Percentiles rank a stretch among this genome's conserved stretches.
phyloP scores from a whole-genome alignment of 768 basidiomycete genomes.

The Termitomyces eurrhizus region DNA sequence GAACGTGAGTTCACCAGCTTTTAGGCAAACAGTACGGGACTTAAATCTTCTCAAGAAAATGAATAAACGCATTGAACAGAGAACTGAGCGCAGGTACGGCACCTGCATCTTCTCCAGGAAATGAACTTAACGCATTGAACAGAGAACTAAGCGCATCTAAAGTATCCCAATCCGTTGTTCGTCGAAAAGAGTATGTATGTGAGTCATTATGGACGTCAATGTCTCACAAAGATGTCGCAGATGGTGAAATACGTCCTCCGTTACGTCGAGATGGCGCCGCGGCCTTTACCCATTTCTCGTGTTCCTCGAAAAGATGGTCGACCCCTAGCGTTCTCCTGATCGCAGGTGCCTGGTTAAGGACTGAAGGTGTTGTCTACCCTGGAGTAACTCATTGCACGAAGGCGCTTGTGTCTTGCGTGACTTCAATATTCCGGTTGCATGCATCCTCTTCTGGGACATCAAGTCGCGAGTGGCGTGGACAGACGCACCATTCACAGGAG shows the following conservation, averaged over 20 bases:
- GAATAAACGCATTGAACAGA: too few relatives aligned
- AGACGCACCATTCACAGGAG: constrained; percentile 82
- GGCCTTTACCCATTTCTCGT: constrained; percentile 63
- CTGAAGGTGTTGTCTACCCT: constrained; percentile 73
- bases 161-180: not conserved
- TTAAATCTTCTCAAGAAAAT: too few relatives aligned
- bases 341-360: constrained; percentile 46
- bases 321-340: constrained; percentile 54
- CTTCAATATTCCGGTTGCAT: constrained; percentile 84
- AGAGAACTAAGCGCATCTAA: too few relatives aligned
- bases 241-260: constrained; percentile 1
- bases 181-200: not conserved
- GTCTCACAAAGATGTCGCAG: constrained; percentile 3
- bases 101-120: too few relatives aligned
- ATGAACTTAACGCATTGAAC: too few relatives aligned
- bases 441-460: constrained; percentile 76
- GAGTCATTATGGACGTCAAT: constrained; percentile 10
- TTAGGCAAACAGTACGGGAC: too few relatives aligned
- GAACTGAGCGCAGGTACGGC: too few relatives aligned
- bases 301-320: constrained; percentile 60
- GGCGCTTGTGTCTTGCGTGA: constrained; percentile 92
- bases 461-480: constrained; percentile 88
- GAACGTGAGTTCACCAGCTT: too few relatives aligned
- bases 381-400: constrained; percentile 72
- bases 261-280: constrained; percentile 82